A percentile compares a stretch with the other conserved stretches of the same genome.
Evolutionary conservation across 345 rosid genomes (phyloP).

Genomic region (Arabidopsis thaliana): DNA sequence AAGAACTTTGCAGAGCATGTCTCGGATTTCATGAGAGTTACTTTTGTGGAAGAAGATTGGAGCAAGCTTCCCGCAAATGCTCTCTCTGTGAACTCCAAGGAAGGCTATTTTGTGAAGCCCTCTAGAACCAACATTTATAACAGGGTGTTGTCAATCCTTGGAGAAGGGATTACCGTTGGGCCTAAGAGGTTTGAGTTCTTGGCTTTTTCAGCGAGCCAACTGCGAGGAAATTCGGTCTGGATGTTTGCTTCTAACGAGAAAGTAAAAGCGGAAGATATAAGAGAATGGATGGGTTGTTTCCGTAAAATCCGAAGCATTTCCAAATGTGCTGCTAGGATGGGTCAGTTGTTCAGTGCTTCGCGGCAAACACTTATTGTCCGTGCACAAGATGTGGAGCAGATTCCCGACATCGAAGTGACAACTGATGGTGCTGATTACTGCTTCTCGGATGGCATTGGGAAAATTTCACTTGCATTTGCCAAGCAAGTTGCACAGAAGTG

Average conservation of each 20-base stretch:
- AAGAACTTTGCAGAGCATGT: slow-evolving; percentile 78
- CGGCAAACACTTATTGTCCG: slow-evolving; percentile 70
- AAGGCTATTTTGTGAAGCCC: slow-evolving; percentile 71
- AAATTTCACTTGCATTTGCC: slow-evolving; percentile 78
- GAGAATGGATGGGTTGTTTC: slow-evolving; percentile 99
- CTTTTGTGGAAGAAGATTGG: slow-evolving; percentile 98
- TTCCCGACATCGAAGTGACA: slow-evolving; percentile 80
- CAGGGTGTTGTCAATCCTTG: slow-evolving; percentile 73
- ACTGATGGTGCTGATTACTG: slow-evolving; percentile 72
- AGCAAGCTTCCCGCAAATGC: slow-evolving; percentile 72
- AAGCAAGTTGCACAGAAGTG: slow-evolving; percentile 78
- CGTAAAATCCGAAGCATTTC: slow-evolving; percentile 75
- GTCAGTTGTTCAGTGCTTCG: slow-evolving; percentile 93
- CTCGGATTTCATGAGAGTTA: slow-evolving; percentile 80
- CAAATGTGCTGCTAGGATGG: slow-evolving; percentile 98
- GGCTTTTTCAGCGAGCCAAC: slow-evolving; percentile 95
- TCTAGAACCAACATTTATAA: slow-evolving; percentile 70
- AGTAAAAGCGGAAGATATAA: slow-evolving; percentile 73
- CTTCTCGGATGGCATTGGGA: slow-evolving; percentile 97
- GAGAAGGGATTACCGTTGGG: slow-evolving; percentile 76
- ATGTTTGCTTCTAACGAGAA: slow-evolving; percentile 91
- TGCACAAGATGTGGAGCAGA: slow-evolving; percentile 69
- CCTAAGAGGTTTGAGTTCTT: slow-evolving; percentile 77
- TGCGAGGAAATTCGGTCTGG: slow-evolving; percentile 90
- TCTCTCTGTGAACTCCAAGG: slow-evolving; percentile 67